These are phyloP conservation scores for Haplographium delicatum DNA, from an alignment of 495 filamentous ascomycete species.

Conservation along the genomic window DNA sequence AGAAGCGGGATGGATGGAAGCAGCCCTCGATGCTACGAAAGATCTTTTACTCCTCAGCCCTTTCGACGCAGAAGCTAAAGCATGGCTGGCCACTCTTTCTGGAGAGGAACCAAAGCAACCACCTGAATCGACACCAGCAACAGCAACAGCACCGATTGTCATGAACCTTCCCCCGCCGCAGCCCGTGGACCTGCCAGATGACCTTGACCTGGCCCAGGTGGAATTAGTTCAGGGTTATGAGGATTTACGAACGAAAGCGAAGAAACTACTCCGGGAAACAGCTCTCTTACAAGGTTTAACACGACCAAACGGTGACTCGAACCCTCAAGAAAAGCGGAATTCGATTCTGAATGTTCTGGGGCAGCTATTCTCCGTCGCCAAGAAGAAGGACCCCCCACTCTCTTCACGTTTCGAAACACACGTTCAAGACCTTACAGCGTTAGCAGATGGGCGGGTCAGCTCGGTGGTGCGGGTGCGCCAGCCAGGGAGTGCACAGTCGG, in stretches of 20 bases:
- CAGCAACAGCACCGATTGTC: not conserved
- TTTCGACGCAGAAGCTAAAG: not conserved
- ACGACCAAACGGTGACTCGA: not conserved
- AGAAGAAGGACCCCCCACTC: not conserved
- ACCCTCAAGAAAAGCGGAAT: not conserved
- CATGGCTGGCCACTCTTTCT: not conserved
- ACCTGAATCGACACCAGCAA: not conserved
- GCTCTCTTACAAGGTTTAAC: slow-evolving; percentile 3
- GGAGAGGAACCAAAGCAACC: not conserved
- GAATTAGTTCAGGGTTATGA: slow-evolving; percentile 4
- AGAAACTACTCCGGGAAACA: slow-evolving; percentile 8
- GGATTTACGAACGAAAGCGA: slow-evolving; percentile 4
- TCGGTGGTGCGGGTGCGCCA: slow-evolving; percentile 2
- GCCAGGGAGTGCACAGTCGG: slow-evolving; percentile 3
- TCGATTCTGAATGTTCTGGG: not conserved
- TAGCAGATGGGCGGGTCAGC: slow-evolving; percentile 6
- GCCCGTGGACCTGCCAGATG: not conserved
- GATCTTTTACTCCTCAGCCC: slow-evolving; percentile 6
- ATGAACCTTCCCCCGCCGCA: not conserved
- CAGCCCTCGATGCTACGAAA: slow-evolving; percentile 6
- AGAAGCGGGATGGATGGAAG: slow-evolving; percentile 10
- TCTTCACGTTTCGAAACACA: slow-evolving; percentile 3
- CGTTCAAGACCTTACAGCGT: slow-evolving; percentile 1
- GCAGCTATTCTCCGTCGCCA: not conserved
- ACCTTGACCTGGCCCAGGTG: slow-evolving; percentile 8